A percentile compares a stretch with the other conserved stretches of the same genome.
Evolutionary conservation across 805 yeast genomes (phyloP).

Genomic region (Pichia paraexigua): DNA sequence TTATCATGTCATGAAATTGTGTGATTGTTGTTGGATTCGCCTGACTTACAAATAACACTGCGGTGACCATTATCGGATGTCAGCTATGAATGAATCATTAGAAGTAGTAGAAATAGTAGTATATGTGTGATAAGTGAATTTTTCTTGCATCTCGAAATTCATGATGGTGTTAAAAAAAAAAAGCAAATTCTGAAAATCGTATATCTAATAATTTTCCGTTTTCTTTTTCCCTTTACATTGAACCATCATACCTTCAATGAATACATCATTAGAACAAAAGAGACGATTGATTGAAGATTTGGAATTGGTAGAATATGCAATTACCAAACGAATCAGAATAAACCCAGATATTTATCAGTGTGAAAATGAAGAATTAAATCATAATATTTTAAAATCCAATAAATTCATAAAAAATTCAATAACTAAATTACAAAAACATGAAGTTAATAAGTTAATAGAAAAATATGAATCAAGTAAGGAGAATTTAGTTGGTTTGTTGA

Average conservation of each 20-base stretch:
- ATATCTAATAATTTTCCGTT: too few relatives aligned
- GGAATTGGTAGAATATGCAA: conserved; percentile 62
- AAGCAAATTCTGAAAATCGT: too few relatives aligned
- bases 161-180: too few relatives aligned
- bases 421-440: conserved; percentile 57
- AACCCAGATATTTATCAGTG: conserved; percentile 48
- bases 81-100: too few relatives aligned
- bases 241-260: background rate
- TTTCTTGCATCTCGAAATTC: too few relatives aligned
- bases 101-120: too few relatives aligned
- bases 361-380: conserved; percentile 16
- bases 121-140: too few relatives aligned
- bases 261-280: conserved; percentile 29
- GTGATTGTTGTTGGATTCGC: conserved; percentile 55
- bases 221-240: background rate
- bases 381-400: conserved; percentile 25
- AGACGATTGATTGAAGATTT: conserved; percentile 49
- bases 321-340: conserved; percentile 50
- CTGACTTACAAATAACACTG: conserved; percentile 34
- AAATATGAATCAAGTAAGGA: conserved; percentile 33
- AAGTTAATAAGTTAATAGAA: conserved; percentile 43
- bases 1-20: conserved; percentile 60
- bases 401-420: conserved; percentile 42
- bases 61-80: conserved; percentile 24
- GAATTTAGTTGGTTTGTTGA: conserved; percentile 14